phyloP scores from a whole-genome alignment of 257 asterid genomes.

The Penstemon davidsonii region DNA sequence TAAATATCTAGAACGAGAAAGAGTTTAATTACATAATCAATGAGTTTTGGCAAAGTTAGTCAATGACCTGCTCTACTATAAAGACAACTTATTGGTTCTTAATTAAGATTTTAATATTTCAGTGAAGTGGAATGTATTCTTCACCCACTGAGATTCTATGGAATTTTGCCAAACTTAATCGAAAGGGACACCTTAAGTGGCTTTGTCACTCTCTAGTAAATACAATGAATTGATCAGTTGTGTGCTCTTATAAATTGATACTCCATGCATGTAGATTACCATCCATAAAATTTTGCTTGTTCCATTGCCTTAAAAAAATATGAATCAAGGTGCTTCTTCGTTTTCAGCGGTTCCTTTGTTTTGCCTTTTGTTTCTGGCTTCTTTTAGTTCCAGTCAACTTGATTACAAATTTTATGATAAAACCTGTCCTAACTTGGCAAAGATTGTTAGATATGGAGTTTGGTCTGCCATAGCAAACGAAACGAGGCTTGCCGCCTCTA shows the following conservation, averaged over 20 bases:
- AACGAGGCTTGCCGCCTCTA: constrained; percentile 78
- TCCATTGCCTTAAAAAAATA: constrained; percentile 10
- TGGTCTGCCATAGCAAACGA: constrained; percentile 73
- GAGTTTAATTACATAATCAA: neutral
- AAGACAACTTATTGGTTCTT: constrained; percentile 21
- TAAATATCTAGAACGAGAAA: neutral
- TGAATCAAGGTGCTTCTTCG: constrained; percentile 24
- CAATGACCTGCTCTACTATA: constrained; percentile 4
- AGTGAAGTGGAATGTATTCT: constrained; percentile 24
- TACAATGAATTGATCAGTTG: constrained; percentile 5
- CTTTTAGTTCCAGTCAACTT: constrained; percentile 48
- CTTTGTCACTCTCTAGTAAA: constrained; percentile 31
- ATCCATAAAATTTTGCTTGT: constrained; percentile 2
- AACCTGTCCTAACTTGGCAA: constrained; percentile 56
- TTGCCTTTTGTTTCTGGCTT: constrained; percentile 37
- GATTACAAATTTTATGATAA: constrained; percentile 51
- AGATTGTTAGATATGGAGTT: constrained; percentile 52
- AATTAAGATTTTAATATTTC: constrained; percentile 22
- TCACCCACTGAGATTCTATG: constrained; percentile 32
- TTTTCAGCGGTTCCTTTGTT: constrained; percentile 26
- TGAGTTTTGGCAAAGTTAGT: neutral
- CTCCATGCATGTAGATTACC: constrained; percentile 8
- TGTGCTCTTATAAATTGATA: constrained; percentile 41
- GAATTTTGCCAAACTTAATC: constrained; percentile 38
- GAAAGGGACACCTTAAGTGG: constrained; percentile 41